Evolutionary conservation across 352 stramenopile genomes (phyloP), one percentile per base, ranked within the genome.

Genomic region (Phytophthora hibernalis): DNA sequence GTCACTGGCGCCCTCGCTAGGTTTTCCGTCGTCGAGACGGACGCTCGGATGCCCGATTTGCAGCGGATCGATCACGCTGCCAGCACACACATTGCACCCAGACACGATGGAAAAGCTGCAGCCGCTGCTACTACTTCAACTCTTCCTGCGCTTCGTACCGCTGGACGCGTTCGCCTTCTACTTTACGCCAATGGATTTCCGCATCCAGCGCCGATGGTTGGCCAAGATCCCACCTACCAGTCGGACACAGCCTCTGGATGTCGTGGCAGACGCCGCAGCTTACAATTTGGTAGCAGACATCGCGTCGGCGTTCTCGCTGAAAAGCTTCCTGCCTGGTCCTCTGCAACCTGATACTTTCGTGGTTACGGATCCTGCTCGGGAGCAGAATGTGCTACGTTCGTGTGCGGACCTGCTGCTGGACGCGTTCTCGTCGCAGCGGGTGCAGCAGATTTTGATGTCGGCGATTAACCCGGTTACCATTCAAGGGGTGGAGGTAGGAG

Each of bases 81-180:
- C 16, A 18, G 24, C 56, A 12, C 33, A 64, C 12, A 12, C 24
- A 24, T n/a, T 45, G 4, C 31, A 26, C 31, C 30, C 2, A 13
- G 35, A 43, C 16, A 67, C 31, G 21, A 43, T 61, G 3, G 59
- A 61, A n/a, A 20, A 35, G 0, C 33, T 67, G 21, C 59, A 61
- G 28, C 15, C 12, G 4, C 18, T 67, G 47, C 42, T 67, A 4
- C 15, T 67, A 44, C 12, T 67, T 21, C 42, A 48, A 9, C 43
- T 54, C 16, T 61, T 67, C n/a, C 11, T 55, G 50, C n/a, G n/a
- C 5, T 67, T 22, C 11, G 40, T 35, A 11, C 59, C 59, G 21
- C 22, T 67, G 42, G 28, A 49, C 13, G 20, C 40, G 3, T 61
- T 61, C 44, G 21, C 59, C 7, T 67, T 67, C 21, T 58, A 67